Evolutionary conservation across 2,329 filamentous ascomycete genomes (phyloP), one percentile per base, ranked within the genome.

Genomic region (Paraconiothyrium brasiliense): DNA sequence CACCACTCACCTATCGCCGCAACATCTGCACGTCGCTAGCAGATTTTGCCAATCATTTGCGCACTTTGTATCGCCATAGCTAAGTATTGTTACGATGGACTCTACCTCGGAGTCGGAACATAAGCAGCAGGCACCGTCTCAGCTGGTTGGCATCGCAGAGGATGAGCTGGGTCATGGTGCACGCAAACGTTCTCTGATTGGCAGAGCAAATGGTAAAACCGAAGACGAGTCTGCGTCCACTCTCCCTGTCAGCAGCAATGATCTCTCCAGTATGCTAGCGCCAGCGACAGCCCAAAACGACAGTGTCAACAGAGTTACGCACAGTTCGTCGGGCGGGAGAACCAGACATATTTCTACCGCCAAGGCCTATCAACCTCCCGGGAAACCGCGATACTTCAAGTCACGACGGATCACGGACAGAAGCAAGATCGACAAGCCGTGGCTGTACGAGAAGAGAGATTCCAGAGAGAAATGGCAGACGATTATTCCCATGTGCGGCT

Each of bases 381-480:
- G 39, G 6, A 55, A 46, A 27, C 16, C 37, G 13, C 34, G 14
- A 16, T 55, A 44, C 52, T 94, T 94, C 74, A 89, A 89, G 77
- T 93, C 91, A 20, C 84, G 91, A 61, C 83, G 91, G 63, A 86
- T 94, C 37, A 86, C 84, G 74, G 52, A 55, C 41, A 92, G 92
- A 75, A 91, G 87, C 46, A 87, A 92, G 52, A 78, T 92, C 3
- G 89, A 93, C 75, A 90, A 92, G 80, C 90, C 92, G 13, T 95
- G 92, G 92, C 79, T 90, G 43, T 79, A 86, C 2, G 30, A 3
- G n/a, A 89, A 89, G 74, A 88, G 83, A 60, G 90, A 94, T 67
- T 89, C 90, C 13, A 90, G 89, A 76, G 91, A 94, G 83, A 95
- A 93, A 81, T 95, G 92, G 92, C 89, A 92, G 9, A 93, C 90